phyloP scores from a whole-genome alignment of 2,329 filamentous ascomycete species.

The Colletotrichum noveboracense region DNA sequence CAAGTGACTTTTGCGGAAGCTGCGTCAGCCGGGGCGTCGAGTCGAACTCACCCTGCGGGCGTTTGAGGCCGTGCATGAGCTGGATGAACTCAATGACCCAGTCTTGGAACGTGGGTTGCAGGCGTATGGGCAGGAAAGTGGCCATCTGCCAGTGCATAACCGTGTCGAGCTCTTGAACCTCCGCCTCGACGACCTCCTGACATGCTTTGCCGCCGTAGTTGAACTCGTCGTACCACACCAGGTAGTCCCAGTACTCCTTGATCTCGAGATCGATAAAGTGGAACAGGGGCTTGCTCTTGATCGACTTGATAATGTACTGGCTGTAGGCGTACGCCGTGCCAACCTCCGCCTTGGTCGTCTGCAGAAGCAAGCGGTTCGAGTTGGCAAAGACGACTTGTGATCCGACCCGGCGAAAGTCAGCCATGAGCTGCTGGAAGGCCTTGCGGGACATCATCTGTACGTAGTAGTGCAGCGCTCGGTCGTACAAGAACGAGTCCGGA shows the following conservation, averaged over 20 bases:
- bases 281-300: slow-evolving; percentile 93
- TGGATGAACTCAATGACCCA: slow-evolving; percentile 96
- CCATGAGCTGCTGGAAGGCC: slow-evolving; percentile 95
- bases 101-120: slow-evolving; percentile 86
- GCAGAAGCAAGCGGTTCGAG: slow-evolving; percentile 85
- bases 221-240: slow-evolving; percentile 98
- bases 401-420: slow-evolving; percentile 92
- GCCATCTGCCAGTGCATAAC: slow-evolving; percentile 99
- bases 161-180: slow-evolving; percentile 81
- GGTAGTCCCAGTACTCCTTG: slow-evolving; percentile 99
- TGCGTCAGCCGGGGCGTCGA: slow-evolving; percentile 63
- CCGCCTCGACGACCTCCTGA: slow-evolving; percentile 75
- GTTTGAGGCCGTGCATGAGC: slow-evolving; percentile 88
- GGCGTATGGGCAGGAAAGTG: slow-evolving; percentile 79
- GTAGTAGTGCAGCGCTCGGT: slow-evolving; percentile 92
- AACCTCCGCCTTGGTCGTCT: slow-evolving; percentile 96
- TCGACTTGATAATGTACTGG: slow-evolving; percentile 97
- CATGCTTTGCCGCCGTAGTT: slow-evolving; percentile 98
- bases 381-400: slow-evolving; percentile 96
- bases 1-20: slow-evolving; percentile 62
- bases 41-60: slow-evolving; percentile 58
- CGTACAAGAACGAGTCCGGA: slow-evolving; percentile 92
- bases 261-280: slow-evolving; percentile 97
- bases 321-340: slow-evolving; percentile 96
- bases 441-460: slow-evolving; percentile 99